phyloP scores from a whole-genome alignment of 2,329 filamentous ascomycete genomes.

The Botrytis paeoniae region DNA sequence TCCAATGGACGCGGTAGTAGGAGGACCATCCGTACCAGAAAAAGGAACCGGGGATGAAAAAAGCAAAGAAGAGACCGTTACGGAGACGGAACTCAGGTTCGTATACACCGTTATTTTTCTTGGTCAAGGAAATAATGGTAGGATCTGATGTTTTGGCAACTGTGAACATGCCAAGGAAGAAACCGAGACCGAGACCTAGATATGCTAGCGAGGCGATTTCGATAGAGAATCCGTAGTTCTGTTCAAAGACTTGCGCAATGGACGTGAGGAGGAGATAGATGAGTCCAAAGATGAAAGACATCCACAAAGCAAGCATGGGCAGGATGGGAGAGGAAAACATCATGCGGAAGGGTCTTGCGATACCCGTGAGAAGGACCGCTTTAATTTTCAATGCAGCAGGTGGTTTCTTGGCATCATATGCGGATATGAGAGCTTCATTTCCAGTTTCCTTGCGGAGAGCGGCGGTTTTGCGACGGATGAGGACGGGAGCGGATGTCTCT shows the following conservation, averaged over 20 bases:
- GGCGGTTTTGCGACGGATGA: conserved; percentile 43
- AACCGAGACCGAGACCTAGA: conserved; percentile 46
- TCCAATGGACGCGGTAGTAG: conserved; percentile 41
- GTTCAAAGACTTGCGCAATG: conserved; percentile 28
- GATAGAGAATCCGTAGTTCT: conserved; percentile 42
- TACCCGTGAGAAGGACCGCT: conserved; percentile 28
- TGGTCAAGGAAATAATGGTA: conserved; percentile 46
- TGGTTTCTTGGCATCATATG: conserved; percentile 27
- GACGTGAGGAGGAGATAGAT: conserved; percentile 33
- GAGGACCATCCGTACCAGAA: conserved; percentile 50
- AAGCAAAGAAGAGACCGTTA: conserved; percentile 45
- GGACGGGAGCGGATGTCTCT: conserved; percentile 49
- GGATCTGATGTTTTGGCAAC: conserved; percentile 46
- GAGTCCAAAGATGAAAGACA: conserved; percentile 31
- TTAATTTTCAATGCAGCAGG: conserved; percentile 30
- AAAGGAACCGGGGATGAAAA: conserved; percentile 42
- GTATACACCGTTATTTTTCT: conserved; percentile 40
- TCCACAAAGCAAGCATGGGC: conserved; percentile 24
- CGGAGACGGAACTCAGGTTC: conserved; percentile 38
- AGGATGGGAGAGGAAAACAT: conserved; percentile 47
- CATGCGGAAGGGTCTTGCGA: conserved; percentile 43
- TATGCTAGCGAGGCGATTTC: conserved; percentile 46
- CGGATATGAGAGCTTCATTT: conserved; percentile 49
- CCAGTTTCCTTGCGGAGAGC: conserved; percentile 38
- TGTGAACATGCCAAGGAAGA: conserved; percentile 40